Percentiles rank a stretch among this genome's conserved stretches.
Evolutionary conservation across 257 asterid species (phyloP).

Genomic region (Penstemon newberryi): DNA sequence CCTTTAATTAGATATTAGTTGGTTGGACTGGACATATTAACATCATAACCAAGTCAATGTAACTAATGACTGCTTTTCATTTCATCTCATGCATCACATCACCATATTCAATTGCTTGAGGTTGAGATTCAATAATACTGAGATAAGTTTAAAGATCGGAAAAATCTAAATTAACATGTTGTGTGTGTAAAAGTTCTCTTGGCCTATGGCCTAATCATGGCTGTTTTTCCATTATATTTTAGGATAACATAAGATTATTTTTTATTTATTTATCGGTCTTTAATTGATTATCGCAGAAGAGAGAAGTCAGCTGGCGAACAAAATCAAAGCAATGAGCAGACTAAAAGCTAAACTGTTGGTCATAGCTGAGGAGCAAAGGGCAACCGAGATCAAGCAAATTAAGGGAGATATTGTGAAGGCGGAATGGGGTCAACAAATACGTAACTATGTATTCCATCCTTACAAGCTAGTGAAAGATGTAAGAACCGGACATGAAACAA

Average conservation of each 20-base stretch:
- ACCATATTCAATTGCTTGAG: too few species aligned
- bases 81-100: too few species aligned
- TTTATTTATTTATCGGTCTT: neutral
- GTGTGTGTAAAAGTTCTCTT: neutral
- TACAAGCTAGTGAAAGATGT: slow-evolving; percentile 94
- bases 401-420: slow-evolving; percentile 92
- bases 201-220: neutral
- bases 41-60: neutral
- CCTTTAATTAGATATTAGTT: too few species aligned
- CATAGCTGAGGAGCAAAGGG: slow-evolving; percentile 91
- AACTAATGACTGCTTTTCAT: neutral
- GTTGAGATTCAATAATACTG: too few species aligned
- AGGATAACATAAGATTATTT: neutral
- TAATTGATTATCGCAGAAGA: slow-evolving; percentile 49
- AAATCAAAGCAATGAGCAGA: slow-evolving; percentile 86
- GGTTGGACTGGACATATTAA: too few species aligned
- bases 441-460: slow-evolving; percentile 94
- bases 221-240: neutral
- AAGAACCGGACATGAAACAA: slow-evolving; percentile 76
- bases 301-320: slow-evolving; percentile 82
- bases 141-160: neutral
- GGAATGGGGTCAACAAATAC: slow-evolving; percentile 98
- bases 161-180: neutral
- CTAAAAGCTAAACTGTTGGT: slow-evolving; percentile 84
- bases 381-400: slow-evolving; percentile 91